Evolutionary conservation across 1,284 basidiomycete species (phyloP), one percentile per base, ranked within the genome.

Genomic region (Cerrena zonata): DNA sequence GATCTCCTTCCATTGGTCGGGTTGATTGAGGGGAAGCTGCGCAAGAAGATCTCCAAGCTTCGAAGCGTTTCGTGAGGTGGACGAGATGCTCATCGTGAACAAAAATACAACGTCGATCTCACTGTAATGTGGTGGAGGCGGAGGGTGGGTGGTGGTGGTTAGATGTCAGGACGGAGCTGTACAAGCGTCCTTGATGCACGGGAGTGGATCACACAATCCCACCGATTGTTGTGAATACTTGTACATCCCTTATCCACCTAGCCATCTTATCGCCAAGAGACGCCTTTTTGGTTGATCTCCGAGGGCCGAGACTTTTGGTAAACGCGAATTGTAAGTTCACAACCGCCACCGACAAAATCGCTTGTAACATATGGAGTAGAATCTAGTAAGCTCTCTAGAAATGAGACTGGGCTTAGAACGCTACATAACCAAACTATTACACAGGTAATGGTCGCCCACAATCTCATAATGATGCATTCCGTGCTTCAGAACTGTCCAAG

Each of bases 1-100:
- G 30, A 85, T 71, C 39, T 73, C 67, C 45, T 63, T 63, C 84
- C 84, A 89, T 25, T 68, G 62, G 39, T 69, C 63, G 12, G 63
- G 63, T 50, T 59, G 60, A 47, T 62, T 68, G 53, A 66, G 57
- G 18, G 63, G 57, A 21, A 68, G 61, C 30, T 59, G 60, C 22
- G 65, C 65, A 38, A 63, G 58, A 47, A 66, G 59, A 52, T 67
- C 62, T 44, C 61, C 61, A 39, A 71, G 65, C 49, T 63, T 61
- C 34, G 65, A 61, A 43, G 68, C 47, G 19, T 22, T 48, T 13
- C 39, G 11, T 11, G 22, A 22, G 11, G 42, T 40, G 21, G 13
- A 18, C 15, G 21, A 18, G 5, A 5, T 19, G 39, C 39, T 40
- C 39, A 40, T 40, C 10, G 21, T n/a, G n/a, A n/a, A n/a, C n/a